phyloP scores from a whole-genome alignment of 2,329 filamentous ascomycete genomes.

The Pochonia chlamydosporia region DNA sequence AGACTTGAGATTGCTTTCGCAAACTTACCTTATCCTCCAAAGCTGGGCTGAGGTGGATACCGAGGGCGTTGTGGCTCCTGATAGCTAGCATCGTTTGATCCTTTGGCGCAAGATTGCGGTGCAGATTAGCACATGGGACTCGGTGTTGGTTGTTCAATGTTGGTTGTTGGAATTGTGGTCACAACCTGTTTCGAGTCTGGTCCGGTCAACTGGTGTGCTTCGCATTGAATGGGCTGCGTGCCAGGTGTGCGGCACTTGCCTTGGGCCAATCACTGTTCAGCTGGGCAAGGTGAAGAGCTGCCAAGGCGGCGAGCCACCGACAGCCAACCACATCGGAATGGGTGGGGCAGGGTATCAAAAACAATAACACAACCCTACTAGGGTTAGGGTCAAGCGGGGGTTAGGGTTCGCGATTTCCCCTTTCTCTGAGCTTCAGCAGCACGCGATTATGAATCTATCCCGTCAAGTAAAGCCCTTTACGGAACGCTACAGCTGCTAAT shows the following conservation, averaged over 20 bases:
- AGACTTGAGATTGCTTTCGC: background rate
- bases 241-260: too few species aligned
- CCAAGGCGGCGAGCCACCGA: background rate
- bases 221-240: too few species aligned
- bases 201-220: too few species aligned
- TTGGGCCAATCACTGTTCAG: background rate
- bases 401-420: too few species aligned
- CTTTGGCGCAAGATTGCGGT: too few species aligned
- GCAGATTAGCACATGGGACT: background rate
- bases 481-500: too few species aligned
- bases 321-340: background rate
- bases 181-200: too few species aligned
- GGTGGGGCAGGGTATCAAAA: background rate
- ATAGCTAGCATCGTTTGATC: too few species aligned
- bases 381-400: background rate
- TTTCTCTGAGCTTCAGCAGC: background rate
- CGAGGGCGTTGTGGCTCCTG: background rate
- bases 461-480: too few species aligned
- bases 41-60: constrained; percentile 3
- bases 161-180: too few species aligned
- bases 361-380: constrained; percentile 1
- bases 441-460: too few species aligned
- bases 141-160: too few species aligned
- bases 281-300: background rate
- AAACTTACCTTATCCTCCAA: constrained; percentile 8